Evolutionary conservation across 352 stramenopile genomes (phyloP), one percentile per base, ranked within the genome.

Genomic region (Phytophthora pseudosyringae): DNA sequence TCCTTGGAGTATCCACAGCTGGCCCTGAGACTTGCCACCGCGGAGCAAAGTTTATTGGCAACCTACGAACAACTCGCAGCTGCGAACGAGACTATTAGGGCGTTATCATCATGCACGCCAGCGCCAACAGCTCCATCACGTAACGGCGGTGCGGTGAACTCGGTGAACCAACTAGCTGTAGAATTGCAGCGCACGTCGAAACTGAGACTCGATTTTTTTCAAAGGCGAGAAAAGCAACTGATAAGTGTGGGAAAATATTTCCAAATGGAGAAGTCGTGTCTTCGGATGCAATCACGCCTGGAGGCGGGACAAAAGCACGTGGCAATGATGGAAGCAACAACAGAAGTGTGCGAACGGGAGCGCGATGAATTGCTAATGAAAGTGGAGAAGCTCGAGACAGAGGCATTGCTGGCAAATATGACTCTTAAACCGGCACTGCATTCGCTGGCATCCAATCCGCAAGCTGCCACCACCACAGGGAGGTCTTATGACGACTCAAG

Each of bases 211-310:
- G 69, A 74, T 12, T 48, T 64, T 26, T 56, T 63, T 5, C 32
- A 18, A 16, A 61, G 25, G 40, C 59, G 35, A 51, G 59, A 77
- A 53, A 71, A 68, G 15, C 35, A 69, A 1, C 38, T 77, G 8
- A 16, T 74, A 16, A 71, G 50, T 41, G 16, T 74, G n/a, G 21
- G 36, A 5, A 50, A 69, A 43, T 77, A 69, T 41, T 77, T 75
- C 26, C 35, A 51, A 45, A 52, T 68, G 40, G 69, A 77, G 29
- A 71, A 74, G 10, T 11, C 16, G 7, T 65, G 50, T 35, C 50
- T 77, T 38, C 54, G 66, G 29, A 16, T 77, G 13, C 50, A 77
- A 28, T 54, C 69, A 44, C 64, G 48, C 2, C 38, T 77, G 6
- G 55, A 69, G 39, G 32, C 29, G n/a, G 64, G 55, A 36, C 46